Conservation (phyloP, 345 rosid genomes). For the Citrus medica region DNA sequence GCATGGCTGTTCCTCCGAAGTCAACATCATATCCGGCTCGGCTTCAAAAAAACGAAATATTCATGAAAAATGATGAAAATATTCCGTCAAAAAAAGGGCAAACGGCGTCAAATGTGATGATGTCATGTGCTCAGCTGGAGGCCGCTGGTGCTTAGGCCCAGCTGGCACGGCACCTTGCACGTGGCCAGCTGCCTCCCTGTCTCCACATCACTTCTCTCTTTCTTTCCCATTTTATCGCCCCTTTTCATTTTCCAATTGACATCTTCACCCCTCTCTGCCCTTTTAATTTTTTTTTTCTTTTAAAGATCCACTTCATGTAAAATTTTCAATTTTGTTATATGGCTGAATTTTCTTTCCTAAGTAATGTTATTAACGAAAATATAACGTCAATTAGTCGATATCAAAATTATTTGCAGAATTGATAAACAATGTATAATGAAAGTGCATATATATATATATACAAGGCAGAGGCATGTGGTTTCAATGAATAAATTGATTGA, state of each 20-base stretch:
- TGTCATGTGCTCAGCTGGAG: constrained; percentile 19
- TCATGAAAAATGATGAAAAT: background rate
- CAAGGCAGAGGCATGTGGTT: background rate
- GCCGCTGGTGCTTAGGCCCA: constrained; percentile 25
- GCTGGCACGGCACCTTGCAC: constrained; percentile 37
- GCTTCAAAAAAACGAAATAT: background rate
- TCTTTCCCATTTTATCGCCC: background rate
- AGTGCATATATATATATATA: background rate
- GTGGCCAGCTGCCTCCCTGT: constrained; percentile 28
- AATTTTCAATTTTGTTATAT: background rate
- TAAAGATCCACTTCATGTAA: background rate
- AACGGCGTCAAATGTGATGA: background rate
- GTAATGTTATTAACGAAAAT: no score
- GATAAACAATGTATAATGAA: background rate
- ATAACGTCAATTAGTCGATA: no score
- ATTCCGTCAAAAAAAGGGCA: background rate
- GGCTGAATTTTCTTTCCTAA: background rate
- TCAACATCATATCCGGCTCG: background rate
- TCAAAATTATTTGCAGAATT: background rate
- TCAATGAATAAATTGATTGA: background rate
- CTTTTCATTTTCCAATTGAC: background rate
- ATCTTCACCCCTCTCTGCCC: background rate
- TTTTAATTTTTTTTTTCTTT: no score
- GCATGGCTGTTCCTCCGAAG: background rate
- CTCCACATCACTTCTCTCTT: background rate